phyloP scores from a whole-genome alignment of 768 basidiomycete species.

The Piloderma croceum region DNA sequence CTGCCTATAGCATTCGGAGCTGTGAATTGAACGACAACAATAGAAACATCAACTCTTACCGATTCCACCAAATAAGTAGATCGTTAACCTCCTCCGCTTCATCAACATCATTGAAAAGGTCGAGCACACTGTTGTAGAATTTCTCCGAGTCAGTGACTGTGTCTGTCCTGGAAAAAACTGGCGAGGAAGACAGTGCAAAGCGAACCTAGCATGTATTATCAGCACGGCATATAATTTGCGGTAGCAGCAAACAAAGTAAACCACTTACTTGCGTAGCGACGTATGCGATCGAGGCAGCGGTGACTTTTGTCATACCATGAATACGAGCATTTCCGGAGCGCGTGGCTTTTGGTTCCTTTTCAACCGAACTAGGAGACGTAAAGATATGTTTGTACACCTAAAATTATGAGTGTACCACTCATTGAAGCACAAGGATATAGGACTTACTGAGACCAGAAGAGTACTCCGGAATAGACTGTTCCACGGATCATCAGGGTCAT shows the following conservation, averaged over 20 bases:
- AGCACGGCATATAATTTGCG: not conserved
- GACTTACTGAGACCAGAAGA: conserved; percentile 3
- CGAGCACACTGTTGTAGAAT: no score
- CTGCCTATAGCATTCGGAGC: no score
- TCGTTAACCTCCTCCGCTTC: conserved; percentile 8
- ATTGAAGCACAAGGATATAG: not conserved
- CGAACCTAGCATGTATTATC: conserved; percentile 9
- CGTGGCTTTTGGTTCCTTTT: no score
- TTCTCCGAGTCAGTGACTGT: conserved; percentile 13
- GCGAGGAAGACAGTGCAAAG: conserved; percentile 10
- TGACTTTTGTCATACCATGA: no score
- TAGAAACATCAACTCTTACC: conserved; percentile 10
- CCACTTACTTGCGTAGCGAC: conserved; percentile 8
- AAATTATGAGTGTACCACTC: not conserved
- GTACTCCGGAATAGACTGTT: conserved; percentile 1
- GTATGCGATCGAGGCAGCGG: no score
- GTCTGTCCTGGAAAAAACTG: conserved; percentile 8
- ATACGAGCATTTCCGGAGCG: no score
- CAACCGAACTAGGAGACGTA: no score
- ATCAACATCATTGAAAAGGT: conserved; percentile 12
- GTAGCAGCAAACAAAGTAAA: no score
- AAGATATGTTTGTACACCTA: no score
- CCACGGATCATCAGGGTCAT: no score
- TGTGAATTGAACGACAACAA: no score
- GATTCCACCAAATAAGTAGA: conserved; percentile 9